Base-by-base conservation (phyloP, 2,329 filamentous ascomycete species). In the Beauveria caledonica region DNA sequence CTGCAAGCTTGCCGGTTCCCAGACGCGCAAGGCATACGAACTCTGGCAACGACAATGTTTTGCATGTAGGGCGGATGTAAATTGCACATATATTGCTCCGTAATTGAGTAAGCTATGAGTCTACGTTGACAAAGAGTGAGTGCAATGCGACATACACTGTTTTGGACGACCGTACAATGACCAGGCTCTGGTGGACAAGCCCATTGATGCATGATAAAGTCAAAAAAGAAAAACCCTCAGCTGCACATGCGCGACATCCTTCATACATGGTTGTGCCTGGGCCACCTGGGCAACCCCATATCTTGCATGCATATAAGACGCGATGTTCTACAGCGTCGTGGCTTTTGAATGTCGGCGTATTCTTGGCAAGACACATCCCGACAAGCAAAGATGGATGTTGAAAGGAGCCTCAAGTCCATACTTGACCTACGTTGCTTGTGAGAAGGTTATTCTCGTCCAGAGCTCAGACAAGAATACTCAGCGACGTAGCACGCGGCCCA, bases 71-170 rank as follows among this genome's bases (percentile, higher is more conserved):
- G 75, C 76, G 1, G 79, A 84, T 54, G 80, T 78, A 0, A 76
- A 78, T 4, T 87, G 84, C 64, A 78, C 78, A 0, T 87, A 86
- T 65, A 82, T 88, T 48, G 83, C 85, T 0, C 85, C 86, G 0
- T 88, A 86, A 63, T 81, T 87, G 33, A 86, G 87, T 66, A 84
- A 87, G 64, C 72, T 88, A 45, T 81, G 80, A 63, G 85, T 86
- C 5, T 84, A 87, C 65, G 83, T 86, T 60, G 80, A 83, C 46
- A 66, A 72, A 13, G 73, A 70, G 76, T 82, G 68, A 64, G 71
- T 67, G 3, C 48, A 46, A n/a, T 48, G 15, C 29, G 8, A 13
- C 11, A 5, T 33, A 25, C 15, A n/a, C 3, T 4, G 25, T 50
- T 21, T 25, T 53, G 33, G 33, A 45, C n/a, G 10, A 21, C 19